Conservation (phyloP, 352 stramenopile genomes). For the Phytopythium kandeliae region DNA sequence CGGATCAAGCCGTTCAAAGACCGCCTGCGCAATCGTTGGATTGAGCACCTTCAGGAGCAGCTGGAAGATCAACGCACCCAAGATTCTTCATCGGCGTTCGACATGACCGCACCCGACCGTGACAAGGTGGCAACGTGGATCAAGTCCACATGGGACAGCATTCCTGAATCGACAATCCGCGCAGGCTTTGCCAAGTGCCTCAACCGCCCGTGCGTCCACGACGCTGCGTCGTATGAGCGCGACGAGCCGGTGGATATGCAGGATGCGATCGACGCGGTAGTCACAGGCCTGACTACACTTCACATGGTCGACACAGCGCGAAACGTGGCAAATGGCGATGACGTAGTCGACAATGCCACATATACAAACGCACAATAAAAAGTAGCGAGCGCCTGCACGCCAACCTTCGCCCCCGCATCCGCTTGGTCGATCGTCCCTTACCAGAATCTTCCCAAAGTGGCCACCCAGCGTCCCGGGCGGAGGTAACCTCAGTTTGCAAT, state of each 20-base stretch:
- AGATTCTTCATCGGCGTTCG: neutral
- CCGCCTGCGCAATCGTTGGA: slow-evolving; percentile 1
- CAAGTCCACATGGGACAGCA: neutral
- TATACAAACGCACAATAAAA: neutral
- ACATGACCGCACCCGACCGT: neutral
- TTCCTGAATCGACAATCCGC: neutral
- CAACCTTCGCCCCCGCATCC: neutral
- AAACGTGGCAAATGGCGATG: neutral
- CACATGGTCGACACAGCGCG: neutral
- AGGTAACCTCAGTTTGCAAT: neutral
- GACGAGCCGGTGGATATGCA: neutral
- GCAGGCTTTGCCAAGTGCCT: neutral
- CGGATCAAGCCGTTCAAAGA: slow-evolving; percentile 3
- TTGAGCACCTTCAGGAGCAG: slow-evolving; percentile 1
- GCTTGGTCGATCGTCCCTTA: neutral
- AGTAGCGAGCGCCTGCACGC: neutral
- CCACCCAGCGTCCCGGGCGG: neutral
- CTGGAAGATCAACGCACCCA: neutral
- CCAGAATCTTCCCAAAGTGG: neutral
- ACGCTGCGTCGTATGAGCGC: neutral
- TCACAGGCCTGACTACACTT: neutral
- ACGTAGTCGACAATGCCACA: neutral
- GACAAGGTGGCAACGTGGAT: neutral
- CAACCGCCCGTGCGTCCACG: neutral
- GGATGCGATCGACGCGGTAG: neutral